Percentiles rank a stretch among this genome's conserved stretches.
These are phyloP conservation scores for Lactarius trivialis DNA, from an alignment of 768 basidiomycete genomes.

Conservation along the genomic window DNA sequence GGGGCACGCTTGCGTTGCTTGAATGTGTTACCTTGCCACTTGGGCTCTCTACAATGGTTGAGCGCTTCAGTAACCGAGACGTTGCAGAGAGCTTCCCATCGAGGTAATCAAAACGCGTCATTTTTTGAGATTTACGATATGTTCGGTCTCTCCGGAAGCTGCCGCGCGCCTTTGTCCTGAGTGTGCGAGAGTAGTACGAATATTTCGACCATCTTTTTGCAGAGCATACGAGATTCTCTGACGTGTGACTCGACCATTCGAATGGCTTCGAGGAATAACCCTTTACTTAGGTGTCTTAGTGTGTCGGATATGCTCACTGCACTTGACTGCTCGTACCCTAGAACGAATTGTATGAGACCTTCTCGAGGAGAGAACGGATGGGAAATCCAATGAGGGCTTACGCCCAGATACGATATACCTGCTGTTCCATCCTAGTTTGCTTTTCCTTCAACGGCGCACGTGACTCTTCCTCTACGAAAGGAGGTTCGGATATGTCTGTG, in stretches of 20 bases:
- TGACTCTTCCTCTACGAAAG: slow-evolving; percentile 76
- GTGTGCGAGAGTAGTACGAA: slow-evolving; percentile 96
- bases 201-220: slow-evolving; percentile 96
- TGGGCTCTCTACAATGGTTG: slow-evolving; percentile 92
- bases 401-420: slow-evolving; percentile 65
- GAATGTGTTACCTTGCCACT: slow-evolving; percentile 79
- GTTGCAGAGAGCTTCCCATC: slow-evolving; percentile 77
- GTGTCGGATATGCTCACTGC: slow-evolving; percentile 99
- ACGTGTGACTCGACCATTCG: slow-evolving; percentile 98
- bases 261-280: slow-evolving; percentile 92
- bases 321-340: slow-evolving; percentile 97
- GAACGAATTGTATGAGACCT: slow-evolving; percentile 8
- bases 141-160: slow-evolving; percentile 32
- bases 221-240: slow-evolving; percentile 96
- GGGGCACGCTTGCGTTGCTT: slow-evolving; percentile 49
- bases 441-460: slow-evolving; percentile 77
- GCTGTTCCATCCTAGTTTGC: slow-evolving; percentile 80
- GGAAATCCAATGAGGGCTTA: slow-evolving; percentile 38
- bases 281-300: slow-evolving; percentile 94
- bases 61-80: slow-evolving; percentile 84
- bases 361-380: neutral
- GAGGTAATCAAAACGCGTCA: too few relatives aligned
- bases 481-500: slow-evolving; percentile 38
- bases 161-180: slow-evolving; percentile 81
- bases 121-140: too few relatives aligned